Conservation (phyloP, 106 monocot species). For the Alisma plantagoaquatica region DNA sequence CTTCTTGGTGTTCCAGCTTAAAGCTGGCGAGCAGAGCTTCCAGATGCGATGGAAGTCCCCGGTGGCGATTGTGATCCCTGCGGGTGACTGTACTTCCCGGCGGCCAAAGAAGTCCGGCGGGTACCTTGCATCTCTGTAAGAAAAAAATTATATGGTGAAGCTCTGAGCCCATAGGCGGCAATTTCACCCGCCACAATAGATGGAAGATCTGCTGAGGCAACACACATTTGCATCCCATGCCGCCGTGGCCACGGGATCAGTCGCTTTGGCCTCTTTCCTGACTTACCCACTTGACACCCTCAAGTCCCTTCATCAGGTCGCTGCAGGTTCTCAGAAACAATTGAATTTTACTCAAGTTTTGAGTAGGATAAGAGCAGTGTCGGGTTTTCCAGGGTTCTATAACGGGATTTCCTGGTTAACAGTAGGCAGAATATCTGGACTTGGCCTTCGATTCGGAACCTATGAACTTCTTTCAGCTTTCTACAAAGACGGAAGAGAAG, state of each 20-base stretch:
- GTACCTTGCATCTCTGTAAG: too few species aligned
- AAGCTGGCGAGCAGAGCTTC: too few species aligned
- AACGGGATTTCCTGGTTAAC: background rate
- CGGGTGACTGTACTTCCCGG: too few species aligned
- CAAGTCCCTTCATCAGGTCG: conserved; percentile 86
- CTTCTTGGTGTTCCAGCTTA: too few species aligned
- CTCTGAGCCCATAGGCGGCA: too few species aligned
- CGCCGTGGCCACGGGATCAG: conserved; percentile 31
- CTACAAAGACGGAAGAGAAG: conserved; percentile 74
- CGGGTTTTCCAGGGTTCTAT: conserved; percentile 4
- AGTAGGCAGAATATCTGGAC: background rate
- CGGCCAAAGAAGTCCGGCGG: too few species aligned
- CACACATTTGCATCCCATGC: conserved; percentile 62
- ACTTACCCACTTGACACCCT: conserved; percentile 83
- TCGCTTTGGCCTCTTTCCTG: conserved; percentile 37
- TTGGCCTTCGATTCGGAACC: background rate
- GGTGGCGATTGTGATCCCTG: too few species aligned
- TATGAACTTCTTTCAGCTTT: background rate
- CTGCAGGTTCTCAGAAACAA: conserved; percentile 35
- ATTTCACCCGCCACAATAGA: too few species aligned
- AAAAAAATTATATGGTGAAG: too few species aligned
- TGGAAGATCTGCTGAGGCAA: conserved; percentile 39
- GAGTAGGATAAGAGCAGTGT: conserved; percentile 38
- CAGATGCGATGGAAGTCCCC: too few species aligned
- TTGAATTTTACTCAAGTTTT: conserved; percentile 46